Conservation (phyloP, 2,329 filamentous ascomycete genomes). For the Claviceps arundinis region DNA sequence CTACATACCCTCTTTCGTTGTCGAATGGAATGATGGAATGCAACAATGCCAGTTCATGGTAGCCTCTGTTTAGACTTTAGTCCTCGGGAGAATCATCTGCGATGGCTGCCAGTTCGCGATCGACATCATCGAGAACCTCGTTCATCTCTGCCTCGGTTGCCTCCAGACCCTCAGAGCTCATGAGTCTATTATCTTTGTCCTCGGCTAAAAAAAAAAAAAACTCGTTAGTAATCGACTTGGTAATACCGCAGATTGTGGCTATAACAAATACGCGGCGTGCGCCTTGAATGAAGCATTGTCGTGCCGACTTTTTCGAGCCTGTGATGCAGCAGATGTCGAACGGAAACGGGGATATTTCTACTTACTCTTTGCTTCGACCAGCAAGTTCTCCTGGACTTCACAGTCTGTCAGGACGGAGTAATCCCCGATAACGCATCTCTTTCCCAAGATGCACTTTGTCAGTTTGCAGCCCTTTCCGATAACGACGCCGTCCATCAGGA, state of each 20-base stretch:
- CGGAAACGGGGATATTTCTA: constrained; percentile 7
- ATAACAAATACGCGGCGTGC: too few relatives aligned
- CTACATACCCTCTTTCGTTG: too few relatives aligned
- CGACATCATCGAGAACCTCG: constrained; percentile 33
- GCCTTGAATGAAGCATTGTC: not conserved
- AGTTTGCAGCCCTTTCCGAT: constrained; percentile 75
- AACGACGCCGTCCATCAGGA: constrained; percentile 85
- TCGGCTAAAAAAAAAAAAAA: constrained; percentile 32
- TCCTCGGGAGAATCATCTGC: constrained; percentile 9
- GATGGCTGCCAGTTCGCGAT: constrained; percentile 21
- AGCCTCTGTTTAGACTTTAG: constrained; percentile 3
- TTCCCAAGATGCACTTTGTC: constrained; percentile 76
- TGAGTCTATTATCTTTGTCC: constrained; percentile 53
- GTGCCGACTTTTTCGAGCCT: not conserved
- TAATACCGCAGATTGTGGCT: not conserved
- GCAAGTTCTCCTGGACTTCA: constrained; percentile 80
- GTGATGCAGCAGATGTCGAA: not conserved
- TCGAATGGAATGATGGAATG: too few relatives aligned
- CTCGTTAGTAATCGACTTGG: not conserved
- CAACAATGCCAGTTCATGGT: not conserved
- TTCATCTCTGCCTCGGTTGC: constrained; percentile 50
- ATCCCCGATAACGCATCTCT: constrained; percentile 70
- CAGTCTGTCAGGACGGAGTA: constrained; percentile 72
- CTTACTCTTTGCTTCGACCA: constrained; percentile 64
- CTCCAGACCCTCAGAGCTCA: constrained; percentile 53